Conservation (phyloP, 2,329 filamentous ascomycete species). For the Trichoderma polysporum region DNA sequence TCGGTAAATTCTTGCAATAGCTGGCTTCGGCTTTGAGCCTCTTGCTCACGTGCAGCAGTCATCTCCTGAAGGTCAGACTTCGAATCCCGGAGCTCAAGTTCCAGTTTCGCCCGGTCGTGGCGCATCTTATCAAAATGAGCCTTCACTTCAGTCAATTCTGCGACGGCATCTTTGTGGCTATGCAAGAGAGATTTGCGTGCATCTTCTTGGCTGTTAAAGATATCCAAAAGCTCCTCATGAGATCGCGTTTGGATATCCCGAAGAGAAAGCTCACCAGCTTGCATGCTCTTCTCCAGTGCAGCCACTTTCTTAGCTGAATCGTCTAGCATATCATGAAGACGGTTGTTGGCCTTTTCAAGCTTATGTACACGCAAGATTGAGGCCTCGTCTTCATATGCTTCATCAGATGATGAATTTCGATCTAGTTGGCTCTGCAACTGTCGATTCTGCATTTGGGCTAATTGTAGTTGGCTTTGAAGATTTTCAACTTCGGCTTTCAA, state of each 20-base stretch:
- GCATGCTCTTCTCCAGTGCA: conserved; percentile 80
- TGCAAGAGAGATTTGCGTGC: conserved; percentile 78
- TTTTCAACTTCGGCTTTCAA: conserved; percentile 87
- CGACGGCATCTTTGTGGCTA: conserved; percentile 79
- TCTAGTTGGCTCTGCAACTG: conserved; percentile 88
- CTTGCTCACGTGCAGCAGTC: conserved; percentile 75
- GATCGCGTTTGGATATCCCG: conserved; percentile 91
- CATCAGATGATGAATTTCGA: conserved; percentile 59
- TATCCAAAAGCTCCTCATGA: conserved; percentile 88
- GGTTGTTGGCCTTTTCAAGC: conserved; percentile 86
- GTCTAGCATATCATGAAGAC: conserved; percentile 90
- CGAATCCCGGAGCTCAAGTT: conserved; percentile 83
- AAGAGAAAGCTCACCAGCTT: conserved; percentile 81
- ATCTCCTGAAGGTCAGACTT: conserved; percentile 83
- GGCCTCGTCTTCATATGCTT: conserved; percentile 72
- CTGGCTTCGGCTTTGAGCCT: conserved; percentile 82
- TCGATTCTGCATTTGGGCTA: conserved; percentile 92
- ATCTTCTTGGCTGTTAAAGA: conserved; percentile 91
- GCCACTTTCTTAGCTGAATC: conserved; percentile 93
- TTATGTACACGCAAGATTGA: conserved; percentile 82
- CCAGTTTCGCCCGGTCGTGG: conserved; percentile 73
- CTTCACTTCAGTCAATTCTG: conserved; percentile 84
- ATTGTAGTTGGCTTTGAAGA: conserved; percentile 88
- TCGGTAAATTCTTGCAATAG: conserved; percentile 91
- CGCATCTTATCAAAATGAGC: conserved; percentile 83